Evolutionary conservation across 768 basidiomycete genomes (phyloP).

Genomic region (Glaciozyma martinii): DNA sequence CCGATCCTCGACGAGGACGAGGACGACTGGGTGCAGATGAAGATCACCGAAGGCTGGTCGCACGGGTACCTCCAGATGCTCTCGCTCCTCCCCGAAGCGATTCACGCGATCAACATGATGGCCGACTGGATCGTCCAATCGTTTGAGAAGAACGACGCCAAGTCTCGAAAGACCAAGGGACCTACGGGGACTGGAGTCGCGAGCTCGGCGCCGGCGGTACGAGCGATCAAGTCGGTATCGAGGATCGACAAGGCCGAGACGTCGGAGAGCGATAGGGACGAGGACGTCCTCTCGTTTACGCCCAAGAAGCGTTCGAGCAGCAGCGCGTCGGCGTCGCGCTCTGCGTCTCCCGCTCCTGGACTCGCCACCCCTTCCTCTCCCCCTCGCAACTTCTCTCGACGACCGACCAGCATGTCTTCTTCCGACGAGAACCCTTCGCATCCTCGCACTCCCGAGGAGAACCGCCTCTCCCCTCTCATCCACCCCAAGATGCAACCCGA

Average conservation of each 20-base stretch:
- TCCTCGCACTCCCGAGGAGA: background rate
- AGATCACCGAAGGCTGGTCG: conserved; percentile 56
- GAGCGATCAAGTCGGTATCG: background rate
- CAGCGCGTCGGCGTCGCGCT: background rate
- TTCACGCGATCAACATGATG: conserved; percentile 65
- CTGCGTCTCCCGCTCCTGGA: background rate
- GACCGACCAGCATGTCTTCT: background rate
- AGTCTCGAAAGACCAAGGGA: background rate
- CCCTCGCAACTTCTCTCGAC: background rate
- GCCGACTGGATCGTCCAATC: conserved; percentile 84
- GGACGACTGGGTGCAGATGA: conserved; percentile 89
- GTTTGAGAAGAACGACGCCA: conserved; percentile 45
- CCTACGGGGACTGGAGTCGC: background rate
- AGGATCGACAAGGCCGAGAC: background rate
- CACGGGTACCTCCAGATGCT: conserved; percentile 60
- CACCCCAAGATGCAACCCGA: background rate
- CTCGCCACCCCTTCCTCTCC: background rate
- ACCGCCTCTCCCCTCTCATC: background rate
- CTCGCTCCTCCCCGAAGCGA: conserved; percentile 68
- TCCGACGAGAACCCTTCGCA: conserved; percentile 1
- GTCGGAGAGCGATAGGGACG: conserved; percentile 10
- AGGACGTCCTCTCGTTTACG: conserved; percentile 28
- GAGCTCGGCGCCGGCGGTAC: background rate
- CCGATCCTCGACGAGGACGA: conserved; percentile 56
- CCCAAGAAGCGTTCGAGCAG: conserved; percentile 6